These are phyloP conservation scores for Aspergillus persii DNA, from an alignment of 2,329 filamentous ascomycete species.

Conservation along the genomic window DNA sequence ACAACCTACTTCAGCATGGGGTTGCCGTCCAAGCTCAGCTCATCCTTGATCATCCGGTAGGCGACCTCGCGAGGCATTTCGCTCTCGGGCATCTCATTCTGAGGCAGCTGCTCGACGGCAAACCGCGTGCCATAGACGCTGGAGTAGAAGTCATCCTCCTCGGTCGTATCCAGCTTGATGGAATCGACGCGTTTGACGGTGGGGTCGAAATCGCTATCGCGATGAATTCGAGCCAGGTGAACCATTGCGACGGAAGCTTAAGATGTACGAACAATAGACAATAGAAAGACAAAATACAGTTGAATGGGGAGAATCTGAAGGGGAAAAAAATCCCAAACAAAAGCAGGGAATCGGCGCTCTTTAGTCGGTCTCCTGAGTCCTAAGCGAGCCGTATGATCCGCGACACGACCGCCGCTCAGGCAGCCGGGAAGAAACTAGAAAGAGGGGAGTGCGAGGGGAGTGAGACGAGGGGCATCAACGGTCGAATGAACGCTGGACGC, in stretches of 20 bases:
- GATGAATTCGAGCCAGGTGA: constrained; percentile 40
- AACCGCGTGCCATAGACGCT: constrained; percentile 88
- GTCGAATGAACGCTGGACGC: not conserved
- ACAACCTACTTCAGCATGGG: constrained; percentile 65
- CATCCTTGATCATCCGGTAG: constrained; percentile 97
- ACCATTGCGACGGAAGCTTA: constrained; percentile 32
- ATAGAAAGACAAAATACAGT: not conserved
- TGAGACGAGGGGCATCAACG: not conserved
- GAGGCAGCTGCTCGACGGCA: constrained; percentile 75
- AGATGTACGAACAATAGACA: not conserved
- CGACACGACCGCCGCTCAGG: not conserved
- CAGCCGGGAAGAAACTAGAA: not conserved
- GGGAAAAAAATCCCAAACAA: not conserved
- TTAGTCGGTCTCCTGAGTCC: not conserved
- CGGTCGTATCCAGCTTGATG: constrained; percentile 44
- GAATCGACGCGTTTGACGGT: constrained; percentile 46
- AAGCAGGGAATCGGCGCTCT: not conserved
- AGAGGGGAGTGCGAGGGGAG: not conserved
- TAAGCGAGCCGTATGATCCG: not conserved
- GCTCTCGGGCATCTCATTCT: constrained; percentile 78
- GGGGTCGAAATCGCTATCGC: constrained; percentile 34
- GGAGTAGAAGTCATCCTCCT: constrained; percentile 58
- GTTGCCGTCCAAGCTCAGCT: constrained; percentile 86
- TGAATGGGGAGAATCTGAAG: not conserved
- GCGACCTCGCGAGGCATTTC: constrained; percentile 92